Evolutionary conservation across 2,329 filamentous ascomycete genomes (phyloP).

Genomic region (Xylaria sp.): DNA sequence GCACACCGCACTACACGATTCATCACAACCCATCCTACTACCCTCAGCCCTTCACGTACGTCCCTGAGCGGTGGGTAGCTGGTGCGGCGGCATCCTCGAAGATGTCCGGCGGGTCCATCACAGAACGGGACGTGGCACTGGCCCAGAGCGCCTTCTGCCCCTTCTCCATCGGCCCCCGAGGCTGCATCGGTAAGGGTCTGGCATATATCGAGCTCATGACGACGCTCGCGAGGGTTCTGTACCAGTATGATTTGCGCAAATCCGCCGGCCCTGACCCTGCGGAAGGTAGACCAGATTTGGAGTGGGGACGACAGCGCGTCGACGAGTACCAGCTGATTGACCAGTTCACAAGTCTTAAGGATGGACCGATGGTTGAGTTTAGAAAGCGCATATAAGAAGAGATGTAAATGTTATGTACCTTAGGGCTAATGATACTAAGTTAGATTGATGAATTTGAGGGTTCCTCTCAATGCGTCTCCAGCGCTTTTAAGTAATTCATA

Average conservation of each 20-base stretch:
- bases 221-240: slow-evolving; percentile 70
- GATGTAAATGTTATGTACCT: neutral
- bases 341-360: slow-evolving; percentile 78
- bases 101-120: slow-evolving; percentile 52
- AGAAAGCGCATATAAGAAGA: slow-evolving; percentile 45
- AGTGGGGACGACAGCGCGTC: slow-evolving; percentile 64
- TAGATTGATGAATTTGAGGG: slow-evolving; percentile 9
- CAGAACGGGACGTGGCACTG: slow-evolving; percentile 61
- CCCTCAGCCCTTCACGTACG: slow-evolving; percentile 66
- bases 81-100: slow-evolving; percentile 52
- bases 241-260: slow-evolving; percentile 67
- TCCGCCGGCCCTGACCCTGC: slow-evolving; percentile 62
- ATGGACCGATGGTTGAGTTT: slow-evolving; percentile 76
- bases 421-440: slow-evolving; percentile 11
- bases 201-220: slow-evolving; percentile 75
- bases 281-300: slow-evolving; percentile 60
- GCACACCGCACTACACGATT: slow-evolving; percentile 73
- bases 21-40: slow-evolving; percentile 74
- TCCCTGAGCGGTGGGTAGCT: slow-evolving; percentile 73
- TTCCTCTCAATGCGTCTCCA: too few relatives aligned
- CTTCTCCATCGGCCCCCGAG: slow-evolving; percentile 74
- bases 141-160: slow-evolving; percentile 79
- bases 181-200: slow-evolving; percentile 77
- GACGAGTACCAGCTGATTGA: slow-evolving; percentile 76
- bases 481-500: neutral